Conservation (phyloP, 2,329 filamentous ascomycete species). For the Albophoma yamanashiensis region DNA sequence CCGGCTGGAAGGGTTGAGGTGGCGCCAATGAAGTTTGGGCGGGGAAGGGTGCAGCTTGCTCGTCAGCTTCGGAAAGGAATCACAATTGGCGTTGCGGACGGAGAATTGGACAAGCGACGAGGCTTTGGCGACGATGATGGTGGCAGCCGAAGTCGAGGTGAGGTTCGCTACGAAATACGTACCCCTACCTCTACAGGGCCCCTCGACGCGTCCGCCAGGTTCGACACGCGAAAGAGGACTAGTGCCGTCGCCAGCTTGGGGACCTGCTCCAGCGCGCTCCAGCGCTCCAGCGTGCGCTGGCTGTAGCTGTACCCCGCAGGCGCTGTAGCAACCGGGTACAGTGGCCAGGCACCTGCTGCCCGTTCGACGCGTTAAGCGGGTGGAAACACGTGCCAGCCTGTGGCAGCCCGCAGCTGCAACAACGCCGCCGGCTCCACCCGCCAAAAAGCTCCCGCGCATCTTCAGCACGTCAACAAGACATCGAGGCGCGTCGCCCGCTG, state of each 20-base stretch:
- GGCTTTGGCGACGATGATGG: background rate
- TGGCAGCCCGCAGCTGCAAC: background rate
- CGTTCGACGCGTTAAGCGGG: background rate
- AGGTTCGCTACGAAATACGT: background rate
- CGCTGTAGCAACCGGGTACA: background rate
- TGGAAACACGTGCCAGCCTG: background rate
- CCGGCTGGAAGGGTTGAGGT: background rate
- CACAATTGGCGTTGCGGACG: background rate
- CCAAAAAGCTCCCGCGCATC: background rate
- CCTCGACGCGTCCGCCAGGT: background rate
- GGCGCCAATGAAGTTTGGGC: background rate
- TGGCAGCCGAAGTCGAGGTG: background rate
- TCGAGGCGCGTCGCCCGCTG: conserved; percentile 1
- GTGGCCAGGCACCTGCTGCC: background rate
- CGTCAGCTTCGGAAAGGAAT: background rate
- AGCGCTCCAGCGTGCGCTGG: too few relatives aligned
- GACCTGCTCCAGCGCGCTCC: too few relatives aligned
- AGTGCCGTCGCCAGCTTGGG: background rate
- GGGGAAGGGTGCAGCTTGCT: background rate
- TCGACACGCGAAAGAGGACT: background rate
- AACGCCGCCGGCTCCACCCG: background rate
- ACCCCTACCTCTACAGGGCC: background rate
- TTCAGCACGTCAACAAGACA: conserved; percentile 9
- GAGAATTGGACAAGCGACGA: background rate
- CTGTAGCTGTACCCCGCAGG: too few relatives aligned